Evolutionary conservation across 306 rosid genomes (phyloP).

Genomic region (Pterocarpus santalinus): DNA sequence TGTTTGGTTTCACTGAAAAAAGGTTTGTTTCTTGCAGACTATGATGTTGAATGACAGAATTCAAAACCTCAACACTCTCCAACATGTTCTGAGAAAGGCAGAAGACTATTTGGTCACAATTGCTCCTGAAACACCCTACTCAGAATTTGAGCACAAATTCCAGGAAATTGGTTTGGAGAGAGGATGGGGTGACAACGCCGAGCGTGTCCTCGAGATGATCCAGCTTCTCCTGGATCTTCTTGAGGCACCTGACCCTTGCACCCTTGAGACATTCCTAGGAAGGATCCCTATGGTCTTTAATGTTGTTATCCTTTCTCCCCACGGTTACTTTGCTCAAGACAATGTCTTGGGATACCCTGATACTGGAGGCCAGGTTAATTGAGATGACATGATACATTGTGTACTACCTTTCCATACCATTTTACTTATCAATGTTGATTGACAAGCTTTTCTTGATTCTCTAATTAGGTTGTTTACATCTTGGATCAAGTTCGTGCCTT

Average conservation of each 20-base stretch:
- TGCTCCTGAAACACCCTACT: constrained; percentile 69
- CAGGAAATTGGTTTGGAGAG: constrained; percentile 91
- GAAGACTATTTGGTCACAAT: constrained; percentile 72
- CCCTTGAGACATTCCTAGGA: constrained; percentile 91
- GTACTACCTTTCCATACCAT: neutral
- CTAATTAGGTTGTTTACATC: constrained; percentile 84
- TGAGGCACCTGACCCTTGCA: constrained; percentile 97
- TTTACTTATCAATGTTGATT: constrained; percentile 10
- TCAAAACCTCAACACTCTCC: constrained; percentile 74
- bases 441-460: constrained; percentile 35
- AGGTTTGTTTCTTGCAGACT: constrained; percentile 58
- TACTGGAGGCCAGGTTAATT: constrained; percentile 95
- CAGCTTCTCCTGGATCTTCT: constrained; percentile 94
- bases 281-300: constrained; percentile 96
- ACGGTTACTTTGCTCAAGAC: constrained; percentile 97
- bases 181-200: constrained; percentile 93
- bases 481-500: constrained; percentile 99
- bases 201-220: constrained; percentile 84
- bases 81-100: constrained; percentile 82
- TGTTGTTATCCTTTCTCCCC: constrained; percentile 96
- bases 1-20: constrained; percentile 27
- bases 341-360: constrained; percentile 98
- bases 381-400: constrained; percentile 13
- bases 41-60: constrained; percentile 92
- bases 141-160: constrained; percentile 71